Evolutionary conservation across 2,329 filamentous ascomycete species (phyloP), one percentile per base, ranked within the genome.

Genomic region (Colletotrichum sp.): DNA sequence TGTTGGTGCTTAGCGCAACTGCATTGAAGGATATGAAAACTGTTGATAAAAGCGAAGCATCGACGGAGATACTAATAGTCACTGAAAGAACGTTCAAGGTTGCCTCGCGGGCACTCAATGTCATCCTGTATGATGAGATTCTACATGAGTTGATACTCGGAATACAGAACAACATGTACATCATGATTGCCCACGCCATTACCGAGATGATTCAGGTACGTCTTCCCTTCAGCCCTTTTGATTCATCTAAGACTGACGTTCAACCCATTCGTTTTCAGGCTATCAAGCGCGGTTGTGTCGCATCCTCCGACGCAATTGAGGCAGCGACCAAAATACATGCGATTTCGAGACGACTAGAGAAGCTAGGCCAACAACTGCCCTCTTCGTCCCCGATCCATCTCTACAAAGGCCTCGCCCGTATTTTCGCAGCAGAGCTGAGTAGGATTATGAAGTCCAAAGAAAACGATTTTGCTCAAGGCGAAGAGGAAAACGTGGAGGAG

Each of bases 101-200:
- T 7, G 51, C 54, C 16, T 24, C 2, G 13, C 33, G 34, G 8
- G 33, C 43, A 6, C 65, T 67, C 18, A 36, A 59, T 59, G 33
- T 59, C 8, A 55, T 59, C 5, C 27, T 59, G 15, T 31, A n/a
- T 6, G 67, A 79, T 43, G 59, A 36, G 2, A 33, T 66, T 5
- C 31, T 79, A 43, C 51, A 64, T 1, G 76, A 79, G 5, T 57
- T 78, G 8, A 72, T 74, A 59, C 38, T 78, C 8, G 78, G 78
- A 16, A 76, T 76, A 47, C 78, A 79, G 59, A 79, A 79, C 67
- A 79, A 79, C 64, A 76, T 78, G 57, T 73, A 77, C n/a, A 78
- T 78, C 59, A 79, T 78, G 76, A 76, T 79, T 34, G 57, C 75
- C 62, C 78, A 79, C 38, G 77, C 78, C 9, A 77, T 75, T 11